phyloP scores from a whole-genome alignment of 2,329 filamentous ascomycete species.

The Drechslerella stenobrocha region DNA sequence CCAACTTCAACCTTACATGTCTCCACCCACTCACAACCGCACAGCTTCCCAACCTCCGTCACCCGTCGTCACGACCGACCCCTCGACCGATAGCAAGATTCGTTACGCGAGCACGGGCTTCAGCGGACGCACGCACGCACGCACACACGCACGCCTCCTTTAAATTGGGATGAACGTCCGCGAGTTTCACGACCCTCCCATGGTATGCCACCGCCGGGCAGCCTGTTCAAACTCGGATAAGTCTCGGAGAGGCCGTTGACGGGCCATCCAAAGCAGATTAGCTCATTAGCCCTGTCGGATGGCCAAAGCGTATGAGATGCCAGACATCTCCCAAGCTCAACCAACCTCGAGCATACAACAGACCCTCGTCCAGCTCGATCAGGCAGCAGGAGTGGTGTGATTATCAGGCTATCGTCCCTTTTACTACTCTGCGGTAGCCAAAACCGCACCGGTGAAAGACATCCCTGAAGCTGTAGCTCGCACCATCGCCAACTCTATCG shows the following conservation, averaged over 20 bases:
- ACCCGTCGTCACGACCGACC: no score
- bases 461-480: no score
- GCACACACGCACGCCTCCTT: background rate
- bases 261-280: conserved; percentile 4
- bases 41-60: no score
- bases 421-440: background rate
- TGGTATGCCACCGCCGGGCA: no score
- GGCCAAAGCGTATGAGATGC: conserved; percentile 3
- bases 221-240: no score
- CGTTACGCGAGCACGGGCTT: no score
- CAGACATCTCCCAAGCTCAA: background rate
- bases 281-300: conserved; percentile 11
- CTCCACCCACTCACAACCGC: background rate
- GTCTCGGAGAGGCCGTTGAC: conserved; percentile 14
- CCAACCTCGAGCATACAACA: background rate
- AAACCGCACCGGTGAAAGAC: no score
- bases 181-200: conserved; percentile 31
- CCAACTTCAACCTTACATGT: background rate
- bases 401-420: conserved; percentile 2
- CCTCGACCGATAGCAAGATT: background rate
- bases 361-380: background rate
- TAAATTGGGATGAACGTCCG: conserved; percentile 1
- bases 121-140: background rate
- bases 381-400: conserved; percentile 15
- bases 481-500: no score